Evolutionary conservation across 805 yeast species (phyloP).

Genomic region (Yarrowia sp.): DNA sequence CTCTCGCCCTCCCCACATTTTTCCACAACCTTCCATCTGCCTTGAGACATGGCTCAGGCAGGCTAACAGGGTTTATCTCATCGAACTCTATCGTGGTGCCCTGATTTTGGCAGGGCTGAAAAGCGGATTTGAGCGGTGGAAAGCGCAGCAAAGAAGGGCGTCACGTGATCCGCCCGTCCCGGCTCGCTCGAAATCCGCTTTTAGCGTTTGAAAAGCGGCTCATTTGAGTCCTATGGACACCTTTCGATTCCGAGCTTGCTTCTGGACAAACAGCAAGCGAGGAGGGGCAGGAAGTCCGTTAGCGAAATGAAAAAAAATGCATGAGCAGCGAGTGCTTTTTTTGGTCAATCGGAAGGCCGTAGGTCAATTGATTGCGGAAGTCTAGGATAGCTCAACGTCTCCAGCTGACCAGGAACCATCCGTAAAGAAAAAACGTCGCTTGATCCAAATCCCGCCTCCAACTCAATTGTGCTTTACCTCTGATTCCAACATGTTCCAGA

Average conservation of each 20-base stretch:
- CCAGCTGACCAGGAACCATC: background rate
- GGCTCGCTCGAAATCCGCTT: background rate
- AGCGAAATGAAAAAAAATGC: too few species aligned
- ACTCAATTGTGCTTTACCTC: conserved; percentile 2
- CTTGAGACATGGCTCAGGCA: conserved; percentile 19
- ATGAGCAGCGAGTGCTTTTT: too few species aligned
- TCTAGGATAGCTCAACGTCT: too few species aligned
- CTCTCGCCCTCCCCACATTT: background rate
- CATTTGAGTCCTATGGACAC: background rate
- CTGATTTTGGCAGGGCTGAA: background rate
- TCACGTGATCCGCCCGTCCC: background rate
- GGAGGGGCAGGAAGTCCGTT: too few species aligned
- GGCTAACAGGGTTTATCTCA: conserved; percentile 1
- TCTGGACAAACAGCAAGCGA: background rate
- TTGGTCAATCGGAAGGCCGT: too few species aligned
- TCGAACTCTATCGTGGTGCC: conserved; percentile 21
- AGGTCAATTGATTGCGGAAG: too few species aligned
- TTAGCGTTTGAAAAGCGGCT: background rate
- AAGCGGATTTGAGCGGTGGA: background rate
- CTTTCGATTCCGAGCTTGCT: background rate
- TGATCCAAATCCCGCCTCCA: background rate
- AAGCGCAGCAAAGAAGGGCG: background rate
- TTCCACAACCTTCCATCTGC: conserved; percentile 18
- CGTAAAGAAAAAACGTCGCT: too few species aligned
- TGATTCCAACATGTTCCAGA: background rate